Evolutionary conservation across 2,329 filamentous ascomycete genomes (phyloP).

Genomic region (Colletotrichum karsti): DNA sequence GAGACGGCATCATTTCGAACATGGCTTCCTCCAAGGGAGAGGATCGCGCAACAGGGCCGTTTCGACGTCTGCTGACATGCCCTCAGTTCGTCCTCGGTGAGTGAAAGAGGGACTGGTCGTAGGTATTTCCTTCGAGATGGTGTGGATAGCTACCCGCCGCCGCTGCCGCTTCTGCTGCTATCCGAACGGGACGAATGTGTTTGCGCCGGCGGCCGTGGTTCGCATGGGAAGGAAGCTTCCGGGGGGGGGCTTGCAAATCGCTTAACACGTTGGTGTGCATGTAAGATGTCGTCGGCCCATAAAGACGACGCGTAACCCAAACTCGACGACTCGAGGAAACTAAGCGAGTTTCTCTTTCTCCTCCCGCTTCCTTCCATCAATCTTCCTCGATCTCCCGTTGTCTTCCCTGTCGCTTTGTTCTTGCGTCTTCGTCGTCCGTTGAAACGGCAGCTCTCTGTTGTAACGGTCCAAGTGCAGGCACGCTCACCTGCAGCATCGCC

Average conservation of each 20-base stretch:
- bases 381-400: neutral
- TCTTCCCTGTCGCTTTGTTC: neutral
- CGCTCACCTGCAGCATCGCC: conserved; percentile 8
- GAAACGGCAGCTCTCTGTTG: neutral
- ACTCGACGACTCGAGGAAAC: neutral
- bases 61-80: neutral
- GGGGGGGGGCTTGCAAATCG: conserved; percentile 1
- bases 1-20: neutral
- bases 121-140: neutral
- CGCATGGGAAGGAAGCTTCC: neutral
- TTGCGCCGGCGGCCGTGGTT: conserved; percentile 5
- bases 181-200: neutral
- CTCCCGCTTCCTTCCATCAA: neutral
- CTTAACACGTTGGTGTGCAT: neutral
- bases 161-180: too few relatives aligned
- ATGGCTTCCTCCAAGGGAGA: neutral
- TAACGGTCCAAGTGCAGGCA: conserved; percentile 5
- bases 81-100: neutral
- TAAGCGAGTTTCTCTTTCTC: neutral
- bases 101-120: neutral
- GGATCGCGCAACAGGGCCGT: neutral
- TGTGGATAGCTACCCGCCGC: conserved; percentile 4
- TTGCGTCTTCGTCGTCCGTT: neutral
- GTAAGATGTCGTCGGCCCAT: neutral
- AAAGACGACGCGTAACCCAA: conserved; percentile 7